These are phyloP conservation scores for Penicillium tannophilum DNA, from an alignment of 495 filamentous ascomycete species.

Conservation along the genomic window DNA sequence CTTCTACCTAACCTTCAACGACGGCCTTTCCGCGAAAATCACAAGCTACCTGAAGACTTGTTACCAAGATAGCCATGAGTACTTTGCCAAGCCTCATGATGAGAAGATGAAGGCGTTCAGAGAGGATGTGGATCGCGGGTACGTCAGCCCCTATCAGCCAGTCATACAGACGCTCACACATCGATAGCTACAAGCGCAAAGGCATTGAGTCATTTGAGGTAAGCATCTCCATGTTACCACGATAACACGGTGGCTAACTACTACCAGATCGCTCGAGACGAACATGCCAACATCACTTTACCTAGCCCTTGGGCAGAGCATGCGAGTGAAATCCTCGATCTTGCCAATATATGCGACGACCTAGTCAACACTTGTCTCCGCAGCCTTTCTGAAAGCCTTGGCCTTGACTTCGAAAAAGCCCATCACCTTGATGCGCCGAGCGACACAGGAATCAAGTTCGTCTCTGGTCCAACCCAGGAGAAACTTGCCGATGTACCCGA, in stretches of 20 bases:
- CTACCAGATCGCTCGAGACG: conserved; percentile 15
- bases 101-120: conserved; percentile 23
- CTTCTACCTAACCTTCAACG: conserved; percentile 20
- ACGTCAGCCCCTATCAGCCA: conserved; percentile 3
- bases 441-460: conserved; percentile 17
- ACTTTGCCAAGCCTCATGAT: conserved; percentile 12
- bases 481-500: conserved; percentile 14
- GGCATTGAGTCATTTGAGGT: conserved; percentile 20
- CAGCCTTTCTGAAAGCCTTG: conserved; percentile 14
- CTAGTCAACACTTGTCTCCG: conserved; percentile 12
- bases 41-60: conserved; percentile 10
- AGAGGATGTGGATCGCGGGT: conserved; percentile 14
- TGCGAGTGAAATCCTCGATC: conserved; percentile 1
- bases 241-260: neutral
- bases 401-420: conserved; percentile 12
- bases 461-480: conserved; percentile 16
- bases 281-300: conserved; percentile 11
- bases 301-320: conserved; percentile 15
- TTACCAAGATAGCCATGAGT: conserved; percentile 14
- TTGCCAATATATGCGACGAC: conserved; percentile 15
- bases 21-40: conserved; percentile 12
- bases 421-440: conserved; percentile 12
- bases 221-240: neutral
- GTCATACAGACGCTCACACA: conserved; percentile 4
- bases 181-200: conserved; percentile 14